Percentiles rank a stretch among this genome's conserved stretches.
These are phyloP conservation scores for Zygoascus flipseniorum DNA, from an alignment of 805 yeast species.

Conservation along the genomic window DNA sequence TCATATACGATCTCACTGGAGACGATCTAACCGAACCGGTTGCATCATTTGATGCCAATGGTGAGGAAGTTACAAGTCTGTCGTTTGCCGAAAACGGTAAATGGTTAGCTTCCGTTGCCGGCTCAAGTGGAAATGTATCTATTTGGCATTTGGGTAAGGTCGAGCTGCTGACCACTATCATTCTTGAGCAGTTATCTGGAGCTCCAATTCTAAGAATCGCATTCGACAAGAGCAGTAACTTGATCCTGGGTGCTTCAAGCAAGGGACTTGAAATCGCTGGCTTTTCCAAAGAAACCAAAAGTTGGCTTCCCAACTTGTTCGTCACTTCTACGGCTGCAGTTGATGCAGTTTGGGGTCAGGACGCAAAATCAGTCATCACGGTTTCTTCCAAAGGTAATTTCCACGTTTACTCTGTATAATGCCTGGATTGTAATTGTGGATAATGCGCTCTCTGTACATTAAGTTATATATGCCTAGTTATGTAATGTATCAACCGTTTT, in stretches of 20 bases:
- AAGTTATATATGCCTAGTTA: background rate
- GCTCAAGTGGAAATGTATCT: slow-evolving; percentile 25
- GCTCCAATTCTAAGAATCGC: slow-evolving; percentile 10
- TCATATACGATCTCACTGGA: slow-evolving; percentile 34
- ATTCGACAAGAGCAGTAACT: slow-evolving; percentile 25
- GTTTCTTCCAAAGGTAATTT: slow-evolving; percentile 15
- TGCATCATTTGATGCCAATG: slow-evolving; percentile 24
- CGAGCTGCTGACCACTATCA: slow-evolving; percentile 9
- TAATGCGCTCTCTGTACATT: background rate
- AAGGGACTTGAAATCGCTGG: slow-evolving; percentile 27
- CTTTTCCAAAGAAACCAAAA: slow-evolving; percentile 35
- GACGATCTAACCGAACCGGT: slow-evolving; percentile 26
- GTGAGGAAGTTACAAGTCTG: slow-evolving; percentile 28
- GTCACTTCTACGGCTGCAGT: slow-evolving; percentile 1
- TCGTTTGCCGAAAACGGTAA: slow-evolving; percentile 58
- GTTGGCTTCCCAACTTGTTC: slow-evolving; percentile 23
- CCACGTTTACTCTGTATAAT: slow-evolving; percentile 4
- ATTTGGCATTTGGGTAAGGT: slow-evolving; percentile 44
- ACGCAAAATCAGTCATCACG: slow-evolving; percentile 11
- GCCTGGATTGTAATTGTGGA: background rate
- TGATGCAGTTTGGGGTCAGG: slow-evolving; percentile 13
- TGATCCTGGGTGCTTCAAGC: slow-evolving; percentile 14
- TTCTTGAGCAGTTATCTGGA: slow-evolving; percentile 3
- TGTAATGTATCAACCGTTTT: background rate
- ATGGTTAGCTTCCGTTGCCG: slow-evolving; percentile 34